Base-by-base conservation (phyloP, 2,329 filamentous ascomycete genomes). In the Simplicillium aogashimaense region DNA sequence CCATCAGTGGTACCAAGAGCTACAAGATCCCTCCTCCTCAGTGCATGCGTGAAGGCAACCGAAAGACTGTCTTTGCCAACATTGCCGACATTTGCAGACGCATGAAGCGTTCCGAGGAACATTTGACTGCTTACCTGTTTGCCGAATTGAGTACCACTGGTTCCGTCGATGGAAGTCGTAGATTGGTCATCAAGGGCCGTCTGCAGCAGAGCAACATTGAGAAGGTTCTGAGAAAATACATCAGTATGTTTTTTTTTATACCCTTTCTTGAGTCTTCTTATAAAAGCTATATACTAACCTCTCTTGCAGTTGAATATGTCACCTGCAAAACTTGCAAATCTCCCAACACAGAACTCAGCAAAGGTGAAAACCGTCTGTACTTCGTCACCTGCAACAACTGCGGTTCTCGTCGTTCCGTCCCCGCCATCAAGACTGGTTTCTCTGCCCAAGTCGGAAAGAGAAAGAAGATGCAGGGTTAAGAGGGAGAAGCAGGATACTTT, bases 151-250 rank as follows among this genome's bases (percentile, higher is more conserved):
- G 92, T 73, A 98, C 92, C 50, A 94, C 80, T 59, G 92, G 92
- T 63, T 94, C 86, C 60, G 88, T 95, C 41, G 92, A 95, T 68
- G 92, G 90, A 53, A 86, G 78, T 67, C 81, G 88, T 65, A 82
- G 90, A 59, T 67, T 98, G 56, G 89, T 98, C 59, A 98, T 98
- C 77, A 95, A 95, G 76, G 92, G 92, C 74, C 86, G 92, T 59
- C 98, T 98, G 84, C 90, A 97, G 67, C 90, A 97, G 72, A 95
- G 95, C 71, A 90, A 97, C 72, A 89, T 97, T 59, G 92, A 98
- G 73, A 95, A 94, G 66, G 88, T 97, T 39, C 68, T 97, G 60
- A 77, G 90, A 69, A 86, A 90, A 72, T 95, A 95, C 65, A 95
- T 95, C 61, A 85, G 84, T 87, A 70, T 63, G 79, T 74, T 41